Evolutionary conservation across 2,329 filamentous ascomycete genomes (phyloP).

Genomic region (Aspergillus fructus): DNA sequence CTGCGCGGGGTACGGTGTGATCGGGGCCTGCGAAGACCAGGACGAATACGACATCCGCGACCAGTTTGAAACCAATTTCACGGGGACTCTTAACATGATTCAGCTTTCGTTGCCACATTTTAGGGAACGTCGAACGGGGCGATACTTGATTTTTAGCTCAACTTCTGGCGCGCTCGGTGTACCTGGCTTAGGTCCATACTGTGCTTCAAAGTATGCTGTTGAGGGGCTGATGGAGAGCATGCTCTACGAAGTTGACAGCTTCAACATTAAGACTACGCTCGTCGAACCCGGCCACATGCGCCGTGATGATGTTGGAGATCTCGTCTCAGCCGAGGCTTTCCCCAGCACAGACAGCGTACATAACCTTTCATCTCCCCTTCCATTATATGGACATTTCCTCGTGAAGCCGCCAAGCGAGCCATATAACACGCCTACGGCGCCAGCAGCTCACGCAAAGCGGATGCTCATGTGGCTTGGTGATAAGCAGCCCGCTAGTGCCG

Average conservation of each 20-base stretch:
- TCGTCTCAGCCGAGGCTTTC: conserved; percentile 24
- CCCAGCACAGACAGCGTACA: conserved; percentile 21
- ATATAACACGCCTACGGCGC: conserved; percentile 74
- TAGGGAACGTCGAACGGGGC: conserved; percentile 69
- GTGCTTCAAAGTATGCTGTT: conserved; percentile 94
- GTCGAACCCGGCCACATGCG: conserved; percentile 89
- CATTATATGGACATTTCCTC: conserved; percentile 87
- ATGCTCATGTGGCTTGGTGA: conserved; percentile 96
- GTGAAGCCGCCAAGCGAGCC: conserved; percentile 82
- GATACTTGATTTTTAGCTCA: conserved; percentile 93
- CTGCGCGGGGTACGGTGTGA: conserved; percentile 92
- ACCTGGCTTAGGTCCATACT: conserved; percentile 89
- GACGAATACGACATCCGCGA: conserved; percentile 92
- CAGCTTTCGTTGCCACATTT: conserved; percentile 87
- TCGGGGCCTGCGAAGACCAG: conserved; percentile 94
- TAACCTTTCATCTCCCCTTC: conserved; percentile 55
- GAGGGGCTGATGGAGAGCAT: conserved; percentile 95
- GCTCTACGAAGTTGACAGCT: conserved; percentile 89
- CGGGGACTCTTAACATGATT: conserved; percentile 91
- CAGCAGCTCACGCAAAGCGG: conserved; percentile 81
- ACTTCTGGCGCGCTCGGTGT: conserved; percentile 91
- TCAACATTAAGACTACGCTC: conserved; percentile 90
- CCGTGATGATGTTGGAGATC: conserved; percentile 64
- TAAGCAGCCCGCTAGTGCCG: conserved; percentile 84
- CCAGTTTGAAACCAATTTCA: conserved; percentile 97